Evolutionary conservation across 495 filamentous ascomycete genomes (phyloP).

Genomic region (Penicillium maclennaniae): DNA sequence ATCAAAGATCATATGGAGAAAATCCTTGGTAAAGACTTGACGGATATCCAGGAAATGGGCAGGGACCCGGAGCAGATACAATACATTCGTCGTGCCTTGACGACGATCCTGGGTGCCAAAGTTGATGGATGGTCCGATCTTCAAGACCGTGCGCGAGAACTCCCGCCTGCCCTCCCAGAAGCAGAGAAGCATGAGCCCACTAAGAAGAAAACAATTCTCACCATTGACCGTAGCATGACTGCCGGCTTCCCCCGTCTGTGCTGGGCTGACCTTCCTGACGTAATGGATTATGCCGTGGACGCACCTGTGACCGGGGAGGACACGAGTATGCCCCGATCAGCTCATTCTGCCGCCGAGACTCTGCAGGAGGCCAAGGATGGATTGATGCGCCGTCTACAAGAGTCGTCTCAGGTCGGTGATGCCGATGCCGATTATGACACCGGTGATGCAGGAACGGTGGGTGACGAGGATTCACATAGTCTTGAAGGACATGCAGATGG

Average conservation of each 20-base stretch:
- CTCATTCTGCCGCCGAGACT: constrained; percentile 52
- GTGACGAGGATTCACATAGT: constrained; percentile 47
- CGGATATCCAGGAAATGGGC: constrained; percentile 48
- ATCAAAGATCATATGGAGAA: constrained; percentile 52
- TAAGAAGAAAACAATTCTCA: constrained; percentile 42
- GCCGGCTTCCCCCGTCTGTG: constrained; percentile 45
- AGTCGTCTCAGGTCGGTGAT: constrained; percentile 43
- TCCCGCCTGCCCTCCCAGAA: constrained; percentile 39
- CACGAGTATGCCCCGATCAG: constrained; percentile 48
- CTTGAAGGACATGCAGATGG: constrained; percentile 46
- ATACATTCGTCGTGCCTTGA: constrained; percentile 44
- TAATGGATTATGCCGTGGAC: constrained; percentile 40
- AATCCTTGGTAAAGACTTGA: constrained; percentile 42
- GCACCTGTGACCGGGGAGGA: constrained; percentile 44
- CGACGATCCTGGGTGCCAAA: constrained; percentile 45
- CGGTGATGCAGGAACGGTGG: constrained; percentile 46
- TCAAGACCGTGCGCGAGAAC: constrained; percentile 41
- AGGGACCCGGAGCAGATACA: constrained; percentile 47
- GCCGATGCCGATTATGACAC: constrained; percentile 45
- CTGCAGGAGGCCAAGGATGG: constrained; percentile 56
- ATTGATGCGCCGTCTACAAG: constrained; percentile 54
- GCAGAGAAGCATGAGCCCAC: constrained; percentile 29
- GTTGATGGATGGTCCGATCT: constrained; percentile 47
- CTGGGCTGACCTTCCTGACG: constrained; percentile 47
- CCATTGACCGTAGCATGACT: constrained; percentile 42